Evolutionary conservation across 148 eudicot genomes (phyloP), one percentile per base, ranked within the genome.

Genomic region (Rhododendron williamsianum): DNA sequence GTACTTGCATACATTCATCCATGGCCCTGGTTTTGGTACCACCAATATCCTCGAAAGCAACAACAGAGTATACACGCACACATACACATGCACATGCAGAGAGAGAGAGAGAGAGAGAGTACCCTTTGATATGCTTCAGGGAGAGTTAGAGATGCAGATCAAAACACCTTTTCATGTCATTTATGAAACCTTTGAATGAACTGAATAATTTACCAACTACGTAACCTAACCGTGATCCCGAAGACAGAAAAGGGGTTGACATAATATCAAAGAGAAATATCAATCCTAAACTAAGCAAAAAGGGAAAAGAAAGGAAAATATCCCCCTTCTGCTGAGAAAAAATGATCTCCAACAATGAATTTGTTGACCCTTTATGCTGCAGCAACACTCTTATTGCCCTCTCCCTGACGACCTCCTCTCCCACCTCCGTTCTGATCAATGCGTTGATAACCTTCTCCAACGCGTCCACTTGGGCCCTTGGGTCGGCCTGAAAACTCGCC

Each of bases 391-490:
- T 63, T 78, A 78, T 88, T 87, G 18, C 51, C 54, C 82, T 82
- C 89, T 4, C 82, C 84, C 85, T 85, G 88, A 56, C 85, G 89
- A 19, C 83, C 85, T 80, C 33, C 84, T 65, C 86, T 85, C 56
- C 83, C 92, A 69, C 81, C 33, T 81, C 90, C 90, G 41, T 89
- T 87, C 41, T 88, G 93, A 72, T 91, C 93, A 46, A 91, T 90
- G 60, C 92, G 90, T 80, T 87, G 95, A 85, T 92, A 93, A 35
- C 87, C 89, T 90, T 90, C 93, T 3, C 86, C 80, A 38, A 85
- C 78, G 10, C 87, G 84, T 76, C 88, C 89, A 65, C 78, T 83
- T 13, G 85, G 83, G 78, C 87, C 87, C 85, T 88, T 86, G 23
- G 83, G 84, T 86, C 90, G 78, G 43, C 91, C 87, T 9, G 88